Evolutionary conservation across 2,329 filamentous ascomycete species (phyloP).

Genomic region (Diplodia intermedia): DNA sequence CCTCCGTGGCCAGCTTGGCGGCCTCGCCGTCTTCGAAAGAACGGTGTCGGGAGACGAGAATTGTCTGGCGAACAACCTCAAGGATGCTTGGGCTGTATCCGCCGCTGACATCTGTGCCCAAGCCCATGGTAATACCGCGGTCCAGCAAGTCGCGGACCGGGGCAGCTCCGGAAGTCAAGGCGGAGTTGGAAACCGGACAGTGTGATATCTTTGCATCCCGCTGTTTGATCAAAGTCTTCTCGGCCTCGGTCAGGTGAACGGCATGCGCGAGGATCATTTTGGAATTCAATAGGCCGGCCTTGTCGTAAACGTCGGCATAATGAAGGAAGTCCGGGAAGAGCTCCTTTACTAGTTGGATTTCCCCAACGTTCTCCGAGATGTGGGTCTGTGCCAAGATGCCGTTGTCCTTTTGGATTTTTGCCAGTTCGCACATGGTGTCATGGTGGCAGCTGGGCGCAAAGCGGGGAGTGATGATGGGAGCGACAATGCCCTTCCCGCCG

Average conservation of each 20-base stretch:
- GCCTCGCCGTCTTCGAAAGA: slow-evolving; percentile 59
- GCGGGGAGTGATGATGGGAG: slow-evolving; percentile 78
- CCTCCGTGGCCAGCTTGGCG: slow-evolving; percentile 79
- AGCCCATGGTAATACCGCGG: slow-evolving; percentile 76
- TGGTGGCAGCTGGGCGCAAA: slow-evolving; percentile 65
- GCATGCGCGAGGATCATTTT: slow-evolving; percentile 86
- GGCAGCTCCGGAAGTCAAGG: slow-evolving; percentile 79
- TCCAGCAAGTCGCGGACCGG: slow-evolving; percentile 77
- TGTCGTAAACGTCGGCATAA: slow-evolving; percentile 84
- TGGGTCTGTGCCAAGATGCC: slow-evolving; percentile 83
- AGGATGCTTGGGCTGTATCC: slow-evolving; percentile 84
- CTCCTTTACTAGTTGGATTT: slow-evolving; percentile 72
- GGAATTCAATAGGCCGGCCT: slow-evolving; percentile 69
- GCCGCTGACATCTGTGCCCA: slow-evolving; percentile 91
- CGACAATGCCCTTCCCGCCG: slow-evolving; percentile 68
- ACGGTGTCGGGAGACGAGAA: slow-evolving; percentile 76
- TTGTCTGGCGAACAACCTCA: slow-evolving; percentile 81
- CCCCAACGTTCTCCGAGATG: slow-evolving; percentile 80
- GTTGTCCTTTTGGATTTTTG: slow-evolving; percentile 67
- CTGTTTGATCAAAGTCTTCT: slow-evolving; percentile 68
- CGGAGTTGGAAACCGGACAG: slow-evolving; percentile 86
- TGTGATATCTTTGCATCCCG: slow-evolving; percentile 75
- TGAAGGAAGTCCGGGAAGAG: slow-evolving; percentile 69
- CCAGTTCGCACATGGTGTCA: slow-evolving; percentile 67
- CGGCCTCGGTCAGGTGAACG: slow-evolving; percentile 73